Evolutionary conservation across 2,329 filamentous ascomycete genomes (phyloP), one percentile per base, ranked within the genome.

Genomic region (Seiridium cupressi): DNA sequence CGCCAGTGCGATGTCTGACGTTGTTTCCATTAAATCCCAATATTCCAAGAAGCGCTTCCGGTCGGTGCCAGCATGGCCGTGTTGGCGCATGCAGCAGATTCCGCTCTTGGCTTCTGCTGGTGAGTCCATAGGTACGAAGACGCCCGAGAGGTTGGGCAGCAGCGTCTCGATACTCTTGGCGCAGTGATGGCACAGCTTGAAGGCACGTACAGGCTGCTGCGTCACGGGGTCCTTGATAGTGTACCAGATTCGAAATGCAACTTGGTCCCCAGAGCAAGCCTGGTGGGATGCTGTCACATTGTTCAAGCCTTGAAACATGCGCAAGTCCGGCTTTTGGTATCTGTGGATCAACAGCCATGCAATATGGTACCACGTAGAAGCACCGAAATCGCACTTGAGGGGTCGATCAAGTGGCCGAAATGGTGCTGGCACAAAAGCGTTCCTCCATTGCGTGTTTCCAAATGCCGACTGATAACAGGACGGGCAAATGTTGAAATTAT

Each of bases 341-440:
- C 93, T 92, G 57, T 90, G 77, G 2, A 88, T 93, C 63, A 96
- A 81, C 3, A 93, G 81, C 86, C 90, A 96, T 1, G 93, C 93
- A 44, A 97, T 86, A 35, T 91, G 87, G 67, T 92, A 89, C 92
- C 93, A 97, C 1, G 89, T 85, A 0, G 81, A 83, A 10, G 86
- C 83, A 36, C 91, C 91, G 73, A 97, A 92, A 64, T 93, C 89
- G 75, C 94, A 98, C 51, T 83, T 80, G 6, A 91, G 81, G 51
- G 84, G 80, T 46, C 81, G 78, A 11, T 84, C 82, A 3, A 81
- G 77, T 4, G 85, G 79, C 13, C 87, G 84, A 35, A 81, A 77
- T 36, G 85, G 81, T 42, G 85, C 84, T 3, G 82, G 81, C 9
- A 87, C 77, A 67, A 97, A 92, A 40, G 86, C 79, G 13, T 84